These are phyloP conservation scores for Mycosphaerella sp. DNA, from an alignment of 2,329 filamentous ascomycete species.

Conservation along the genomic window DNA sequence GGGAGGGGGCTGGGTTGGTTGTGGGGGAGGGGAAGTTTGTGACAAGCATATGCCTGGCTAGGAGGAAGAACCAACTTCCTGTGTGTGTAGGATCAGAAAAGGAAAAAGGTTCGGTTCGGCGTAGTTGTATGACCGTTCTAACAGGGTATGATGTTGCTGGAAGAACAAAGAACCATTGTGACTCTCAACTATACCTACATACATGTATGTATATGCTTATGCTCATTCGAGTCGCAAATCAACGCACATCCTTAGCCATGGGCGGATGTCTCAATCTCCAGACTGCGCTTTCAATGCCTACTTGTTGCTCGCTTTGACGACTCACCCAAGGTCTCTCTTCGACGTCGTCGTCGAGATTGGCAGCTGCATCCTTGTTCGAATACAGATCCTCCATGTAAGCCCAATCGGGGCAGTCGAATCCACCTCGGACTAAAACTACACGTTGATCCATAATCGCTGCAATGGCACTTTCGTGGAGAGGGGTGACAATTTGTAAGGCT, in stretches of 20 bases:
- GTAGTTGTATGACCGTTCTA: too few species aligned
- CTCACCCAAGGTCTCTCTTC: constrained; percentile 29
- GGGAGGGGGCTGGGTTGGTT: too few species aligned
- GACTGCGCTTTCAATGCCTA: constrained; percentile 30
- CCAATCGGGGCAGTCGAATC: constrained; percentile 63
- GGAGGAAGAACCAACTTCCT: too few species aligned
- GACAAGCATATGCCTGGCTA: too few species aligned
- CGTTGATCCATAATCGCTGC: constrained; percentile 25
- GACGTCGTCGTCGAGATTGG: constrained; percentile 9
- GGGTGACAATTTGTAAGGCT: constrained; percentile 60
- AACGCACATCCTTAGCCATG: constrained; percentile 16
- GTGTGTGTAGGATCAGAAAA: too few species aligned
- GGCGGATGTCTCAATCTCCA: constrained; percentile 32
- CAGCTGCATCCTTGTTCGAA: constrained; percentile 2
- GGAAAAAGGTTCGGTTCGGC: too few species aligned
- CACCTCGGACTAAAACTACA: constrained; percentile 60
- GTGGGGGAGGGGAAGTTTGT: too few species aligned
- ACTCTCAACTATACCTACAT: too few species aligned
- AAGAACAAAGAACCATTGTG: too few species aligned
- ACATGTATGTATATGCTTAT: too few species aligned
- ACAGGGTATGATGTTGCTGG: too few species aligned
- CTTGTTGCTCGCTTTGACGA: constrained; percentile 14
- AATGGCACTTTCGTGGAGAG: constrained; percentile 39
- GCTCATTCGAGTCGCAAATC: too few species aligned
- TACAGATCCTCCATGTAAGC: constrained; percentile 61